Conservation (phyloP, 192 early-diverging fungal species). For the Ramicandelaber brevisporus region DNA sequence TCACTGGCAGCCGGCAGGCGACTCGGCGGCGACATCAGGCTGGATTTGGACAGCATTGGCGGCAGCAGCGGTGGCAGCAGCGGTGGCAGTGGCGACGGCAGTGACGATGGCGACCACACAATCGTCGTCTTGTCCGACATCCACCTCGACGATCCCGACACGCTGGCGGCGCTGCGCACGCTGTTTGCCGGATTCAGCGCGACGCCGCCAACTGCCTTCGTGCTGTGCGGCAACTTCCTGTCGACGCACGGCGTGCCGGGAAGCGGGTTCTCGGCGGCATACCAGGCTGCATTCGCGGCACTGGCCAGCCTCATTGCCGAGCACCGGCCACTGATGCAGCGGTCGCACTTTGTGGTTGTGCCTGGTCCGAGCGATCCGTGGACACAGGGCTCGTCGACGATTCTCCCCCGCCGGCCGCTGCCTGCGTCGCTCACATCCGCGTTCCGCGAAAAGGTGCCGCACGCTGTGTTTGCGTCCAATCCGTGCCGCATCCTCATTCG, state of each 20-base stretch:
- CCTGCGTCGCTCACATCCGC: constrained; percentile 52
- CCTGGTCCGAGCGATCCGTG: constrained; percentile 74
- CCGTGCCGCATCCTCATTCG: constrained; percentile 77
- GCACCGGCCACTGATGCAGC: constrained; percentile 11
- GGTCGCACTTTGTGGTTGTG: constrained; percentile 57
- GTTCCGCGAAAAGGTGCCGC: constrained; percentile 22
- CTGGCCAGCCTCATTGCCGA: constrained; percentile 13
- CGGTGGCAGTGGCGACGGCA: too few species aligned
- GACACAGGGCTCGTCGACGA: constrained; percentile 33
- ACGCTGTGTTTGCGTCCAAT: constrained; percentile 46
- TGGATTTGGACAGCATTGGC: too few species aligned
- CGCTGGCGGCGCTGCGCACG: constrained; percentile 35
- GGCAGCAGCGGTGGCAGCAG: too few species aligned
- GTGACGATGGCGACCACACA: constrained; percentile 21
- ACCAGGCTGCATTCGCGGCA: constrained; percentile 17
- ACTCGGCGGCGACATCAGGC: too few species aligned
- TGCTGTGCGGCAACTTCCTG: constrained; percentile 69
- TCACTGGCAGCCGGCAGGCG: too few species aligned
- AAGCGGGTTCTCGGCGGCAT: constrained; percentile 28
- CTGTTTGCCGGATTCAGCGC: constrained; percentile 53
- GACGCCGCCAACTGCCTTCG: constrained; percentile 51
- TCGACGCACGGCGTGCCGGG: constrained; percentile 42
- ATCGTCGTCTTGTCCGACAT: constrained; percentile 71
- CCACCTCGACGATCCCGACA: constrained; percentile 61
- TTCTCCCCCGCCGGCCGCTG: too few species aligned